These are phyloP conservation scores for Oryza australiensis DNA, from an alignment of 176 grass and related monocot genomes.

Conservation along the genomic window DNA sequence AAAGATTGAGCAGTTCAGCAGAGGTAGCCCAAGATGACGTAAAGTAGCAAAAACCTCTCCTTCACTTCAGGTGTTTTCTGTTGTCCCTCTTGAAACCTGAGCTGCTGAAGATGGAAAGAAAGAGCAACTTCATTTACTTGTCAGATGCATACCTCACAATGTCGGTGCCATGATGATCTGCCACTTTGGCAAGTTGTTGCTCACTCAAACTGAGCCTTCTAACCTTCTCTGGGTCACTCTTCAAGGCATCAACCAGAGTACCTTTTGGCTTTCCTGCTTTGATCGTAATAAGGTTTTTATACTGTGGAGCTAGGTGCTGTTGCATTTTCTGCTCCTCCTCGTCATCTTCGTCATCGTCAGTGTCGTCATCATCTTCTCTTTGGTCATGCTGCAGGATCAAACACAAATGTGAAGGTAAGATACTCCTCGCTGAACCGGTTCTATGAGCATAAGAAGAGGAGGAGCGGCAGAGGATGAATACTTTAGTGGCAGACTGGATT, in stretches of 20 bases:
- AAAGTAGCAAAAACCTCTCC: neutral
- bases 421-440: neutral
- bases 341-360: conserved; percentile 18
- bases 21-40: neutral
- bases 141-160: conserved; percentile 63
- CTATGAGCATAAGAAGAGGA: neutral
- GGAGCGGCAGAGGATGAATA: conserved; percentile 13
- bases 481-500: conserved; percentile 58
- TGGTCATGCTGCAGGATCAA: conserved; percentile 33
- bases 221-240: conserved; percentile 75
- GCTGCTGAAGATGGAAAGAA: conserved; percentile 7
- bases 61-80: neutral
- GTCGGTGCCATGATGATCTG: conserved; percentile 61
- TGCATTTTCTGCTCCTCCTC: conserved; percentile 49
- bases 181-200: conserved; percentile 71
- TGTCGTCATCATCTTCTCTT: neutral
- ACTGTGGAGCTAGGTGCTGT: conserved; percentile 48
- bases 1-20: conserved; percentile 34
- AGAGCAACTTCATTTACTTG: neutral
- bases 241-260: conserved; percentile 61
- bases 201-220: conserved; percentile 89
- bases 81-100: neutral
- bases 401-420: conserved; percentile 1
- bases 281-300: conserved; percentile 84
- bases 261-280: conserved; percentile 91